Conservation (phyloP, 2,329 filamentous ascomycete genomes). For the Fusarium brachygibbosum region DNA sequence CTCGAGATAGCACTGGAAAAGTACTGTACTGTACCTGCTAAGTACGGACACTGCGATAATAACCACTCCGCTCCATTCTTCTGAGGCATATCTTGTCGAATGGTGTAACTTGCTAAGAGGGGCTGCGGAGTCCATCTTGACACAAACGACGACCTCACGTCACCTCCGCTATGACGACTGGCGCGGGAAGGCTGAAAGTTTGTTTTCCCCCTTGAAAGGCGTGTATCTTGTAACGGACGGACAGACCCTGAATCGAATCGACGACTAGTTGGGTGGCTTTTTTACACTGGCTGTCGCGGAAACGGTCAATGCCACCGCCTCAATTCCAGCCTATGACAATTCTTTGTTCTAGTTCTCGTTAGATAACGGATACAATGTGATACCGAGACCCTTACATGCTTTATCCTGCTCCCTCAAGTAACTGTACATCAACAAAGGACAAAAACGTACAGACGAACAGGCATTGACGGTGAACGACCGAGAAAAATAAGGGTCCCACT, state of each 20-base stretch:
- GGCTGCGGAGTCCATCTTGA: slow-evolving; percentile 34
- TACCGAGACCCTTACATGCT: slow-evolving; percentile 1
- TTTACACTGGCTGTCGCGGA: slow-evolving; percentile 35
- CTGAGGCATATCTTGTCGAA: slow-evolving; percentile 40
- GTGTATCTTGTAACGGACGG: slow-evolving; percentile 7
- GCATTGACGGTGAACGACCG: slow-evolving; percentile 42
- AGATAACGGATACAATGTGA: slow-evolving; percentile 33
- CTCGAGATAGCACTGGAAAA: slow-evolving; percentile 16
- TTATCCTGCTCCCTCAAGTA: neutral
- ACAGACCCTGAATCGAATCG: neutral
- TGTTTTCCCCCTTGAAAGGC: neutral
- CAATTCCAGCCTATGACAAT: slow-evolving; percentile 28
- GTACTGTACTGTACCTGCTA: slow-evolving; percentile 1
- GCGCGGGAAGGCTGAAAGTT: slow-evolving; percentile 27
- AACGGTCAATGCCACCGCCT: slow-evolving; percentile 31
- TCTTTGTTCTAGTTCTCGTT: slow-evolving; percentile 17
- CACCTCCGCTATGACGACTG: slow-evolving; percentile 31
- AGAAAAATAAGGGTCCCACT: slow-evolving; percentile 27
- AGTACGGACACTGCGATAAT: neutral
- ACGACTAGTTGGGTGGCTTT: neutral
- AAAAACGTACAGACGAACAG: neutral
- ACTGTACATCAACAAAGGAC: neutral
- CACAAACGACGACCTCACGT: slow-evolving; percentile 29
- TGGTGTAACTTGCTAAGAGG: slow-evolving; percentile 41
- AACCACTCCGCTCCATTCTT: slow-evolving; percentile 14